These are phyloP conservation scores for Asterochloris sp. DNA, from an alignment of 139 green algal species.

Conservation along the genomic window DNA sequence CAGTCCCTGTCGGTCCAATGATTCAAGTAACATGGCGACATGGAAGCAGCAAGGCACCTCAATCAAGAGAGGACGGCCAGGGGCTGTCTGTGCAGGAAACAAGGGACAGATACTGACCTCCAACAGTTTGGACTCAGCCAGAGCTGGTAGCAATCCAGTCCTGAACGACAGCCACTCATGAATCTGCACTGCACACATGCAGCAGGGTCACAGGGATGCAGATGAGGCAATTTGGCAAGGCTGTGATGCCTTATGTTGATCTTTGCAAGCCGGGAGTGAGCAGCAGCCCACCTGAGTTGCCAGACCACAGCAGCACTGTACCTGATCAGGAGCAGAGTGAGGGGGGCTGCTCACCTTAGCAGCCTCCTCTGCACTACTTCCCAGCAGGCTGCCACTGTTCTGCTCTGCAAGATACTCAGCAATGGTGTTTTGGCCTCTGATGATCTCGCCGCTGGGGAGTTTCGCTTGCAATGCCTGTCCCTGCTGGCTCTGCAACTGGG, in stretches of 20 bases:
- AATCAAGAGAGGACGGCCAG: background rate
- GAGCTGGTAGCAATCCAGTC: constrained; percentile 19
- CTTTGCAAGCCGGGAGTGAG: background rate
- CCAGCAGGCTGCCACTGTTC: too few relatives aligned
- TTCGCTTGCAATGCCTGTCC: background rate
- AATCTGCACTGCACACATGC: constrained; percentile 9
- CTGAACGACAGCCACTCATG: constrained; percentile 39
- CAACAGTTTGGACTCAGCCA: constrained; percentile 30
- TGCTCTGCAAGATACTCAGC: too few relatives aligned
- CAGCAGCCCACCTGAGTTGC: background rate
- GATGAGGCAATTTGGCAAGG: background rate
- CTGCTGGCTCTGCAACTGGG: background rate
- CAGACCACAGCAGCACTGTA: background rate
- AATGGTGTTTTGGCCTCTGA: background rate
- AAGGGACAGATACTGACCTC: background rate
- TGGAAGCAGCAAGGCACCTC: background rate
- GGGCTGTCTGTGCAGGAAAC: background rate
- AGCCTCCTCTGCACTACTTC: too few relatives aligned
- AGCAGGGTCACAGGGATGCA: background rate
- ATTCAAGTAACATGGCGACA: background rate
- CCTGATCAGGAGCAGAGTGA: background rate
- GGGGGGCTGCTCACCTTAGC: background rate
- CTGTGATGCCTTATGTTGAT: too few relatives aligned
- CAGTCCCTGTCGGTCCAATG: background rate
- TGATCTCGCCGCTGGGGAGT: background rate